Percentiles rank a stretch among this genome's conserved stretches.
These are phyloP conservation scores for Ajuga chamaepitys DNA, from an alignment of 257 asterid genomes.

Conservation along the genomic window DNA sequence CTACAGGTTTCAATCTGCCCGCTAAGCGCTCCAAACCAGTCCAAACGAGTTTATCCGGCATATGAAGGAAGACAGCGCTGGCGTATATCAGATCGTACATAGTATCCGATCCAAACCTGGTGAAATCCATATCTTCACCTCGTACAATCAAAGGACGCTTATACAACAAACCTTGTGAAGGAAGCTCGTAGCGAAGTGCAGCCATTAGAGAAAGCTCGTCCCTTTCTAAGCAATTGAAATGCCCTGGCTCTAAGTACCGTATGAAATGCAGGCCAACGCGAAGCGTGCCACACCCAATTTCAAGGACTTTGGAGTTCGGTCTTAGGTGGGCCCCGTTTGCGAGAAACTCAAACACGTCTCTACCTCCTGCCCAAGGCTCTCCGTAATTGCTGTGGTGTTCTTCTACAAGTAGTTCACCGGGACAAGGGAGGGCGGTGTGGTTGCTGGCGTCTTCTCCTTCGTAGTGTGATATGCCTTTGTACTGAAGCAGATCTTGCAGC, in stretches of 20 bases:
- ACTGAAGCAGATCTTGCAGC: constrained; percentile 75
- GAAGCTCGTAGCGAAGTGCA: constrained; percentile 85
- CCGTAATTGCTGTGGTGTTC: constrained; percentile 96
- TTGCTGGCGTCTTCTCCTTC: constrained; percentile 70
- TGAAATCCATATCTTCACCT: constrained; percentile 92
- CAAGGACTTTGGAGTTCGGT: constrained; percentile 68
- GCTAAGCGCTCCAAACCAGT: constrained; percentile 67
- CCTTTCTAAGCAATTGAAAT: constrained; percentile 81
- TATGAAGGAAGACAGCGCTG: constrained; percentile 91
- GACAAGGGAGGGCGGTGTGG: constrained; percentile 93
- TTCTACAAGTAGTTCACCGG: constrained; percentile 86
- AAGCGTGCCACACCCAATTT: constrained; percentile 95
- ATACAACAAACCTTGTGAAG: constrained; percentile 72
- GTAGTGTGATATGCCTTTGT: constrained; percentile 90
- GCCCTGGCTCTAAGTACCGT: constrained; percentile 59
- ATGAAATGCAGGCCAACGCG: constrained; percentile 94
- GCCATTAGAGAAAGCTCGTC: constrained; percentile 97
- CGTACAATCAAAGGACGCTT: constrained; percentile 81
- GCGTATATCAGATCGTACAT: constrained; percentile 73
- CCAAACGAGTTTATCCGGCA: constrained; percentile 94
- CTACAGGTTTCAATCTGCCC: constrained; percentile 49
- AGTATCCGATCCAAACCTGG: constrained; percentile 53
- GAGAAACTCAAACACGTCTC: constrained; percentile 84
- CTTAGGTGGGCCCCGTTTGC: constrained; percentile 53
- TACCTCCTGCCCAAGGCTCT: constrained; percentile 99